Base-by-base conservation (phyloP, 768 basidiomycete species). In the Leccinum rimulosum region DNA sequence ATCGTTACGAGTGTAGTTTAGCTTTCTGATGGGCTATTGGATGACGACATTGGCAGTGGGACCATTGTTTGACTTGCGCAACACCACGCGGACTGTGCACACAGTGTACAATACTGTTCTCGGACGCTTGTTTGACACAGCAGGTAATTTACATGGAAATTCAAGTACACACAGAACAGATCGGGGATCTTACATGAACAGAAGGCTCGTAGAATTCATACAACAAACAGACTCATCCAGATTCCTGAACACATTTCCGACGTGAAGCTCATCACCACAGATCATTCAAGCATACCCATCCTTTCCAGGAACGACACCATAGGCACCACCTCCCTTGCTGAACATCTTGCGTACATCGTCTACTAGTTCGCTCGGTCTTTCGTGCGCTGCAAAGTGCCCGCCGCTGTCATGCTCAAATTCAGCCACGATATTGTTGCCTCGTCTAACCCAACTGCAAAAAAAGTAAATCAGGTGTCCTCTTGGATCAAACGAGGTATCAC, bases 341-440 rank as follows among this genome's bases (percentile, higher is more conserved):
- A 85, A 86, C 83, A 86, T 86, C 63, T 74, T 79, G 27, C 79
- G 71, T 48, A 87, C 51, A 63, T 85, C 85, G 1, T 63, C 74
- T 0, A 74, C 84, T 17, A 87, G 72, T 6, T 68, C 68, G 10
- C 78, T 72, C 0, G 85, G 84, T 48, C 62, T 69, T 62, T 86
- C 84, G 59, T 79, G 66, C 0, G 84, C 77, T 12, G 84, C 80
- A 64, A 87, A 86, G 67, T 86, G 85, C 1, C 85, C 85, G 5
- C 85, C 85, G 10, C 66, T 67, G 1, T 73, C 71, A 54, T 86
- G 85, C 11, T 76, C 71, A 3, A 75, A 70, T 59, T 80, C 75
- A 50, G 81, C 84, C 4, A 85, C 80, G n/a, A 81, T 53, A 64
- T 70, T 8, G 4, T 15, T 15, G 27, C 48, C 11, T 27, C 48